phyloP scores from a whole-genome alignment of 208 protist genomes.

The Crithidia mellificae region DNA sequence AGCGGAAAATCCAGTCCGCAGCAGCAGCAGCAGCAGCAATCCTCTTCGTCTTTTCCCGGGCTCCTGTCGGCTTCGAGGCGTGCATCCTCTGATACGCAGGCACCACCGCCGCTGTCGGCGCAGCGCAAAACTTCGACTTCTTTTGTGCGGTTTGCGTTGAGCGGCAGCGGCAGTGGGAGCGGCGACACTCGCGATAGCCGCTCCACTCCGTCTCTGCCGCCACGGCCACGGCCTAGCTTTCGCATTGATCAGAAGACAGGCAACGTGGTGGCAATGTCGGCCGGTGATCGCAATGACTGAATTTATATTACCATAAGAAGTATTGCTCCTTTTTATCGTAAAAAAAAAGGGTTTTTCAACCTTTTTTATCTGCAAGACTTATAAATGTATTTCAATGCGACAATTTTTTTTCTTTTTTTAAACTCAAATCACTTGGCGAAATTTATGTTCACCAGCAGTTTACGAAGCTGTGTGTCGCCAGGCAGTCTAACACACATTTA shows the following conservation, averaged over 20 bases:
- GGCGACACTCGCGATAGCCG: constrained; percentile 2
- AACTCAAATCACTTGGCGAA: too few species aligned
- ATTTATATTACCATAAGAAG: too few species aligned
- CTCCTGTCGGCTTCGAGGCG: neutral
- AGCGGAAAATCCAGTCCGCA: neutral
- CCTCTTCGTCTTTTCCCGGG: neutral
- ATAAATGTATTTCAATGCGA: too few species aligned
- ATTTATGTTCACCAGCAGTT: too few species aligned
- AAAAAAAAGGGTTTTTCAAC: too few species aligned
- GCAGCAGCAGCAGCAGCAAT: neutral
- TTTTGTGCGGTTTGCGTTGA: constrained; percentile 3
- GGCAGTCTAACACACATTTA: too few species aligned
- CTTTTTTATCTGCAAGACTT: too few species aligned
- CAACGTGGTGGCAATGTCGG: constrained; percentile 4
- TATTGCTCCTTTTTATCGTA: too few species aligned
- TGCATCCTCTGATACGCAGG: neutral
- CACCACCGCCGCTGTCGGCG: neutral
- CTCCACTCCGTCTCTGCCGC: constrained; percentile 6
- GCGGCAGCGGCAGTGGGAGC: constrained; percentile 10
- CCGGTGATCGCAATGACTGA: too few species aligned
- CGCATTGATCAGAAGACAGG: constrained; percentile 18
- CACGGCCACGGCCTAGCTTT: constrained; percentile 11
- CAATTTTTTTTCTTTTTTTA: too few species aligned
- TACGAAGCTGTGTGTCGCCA: too few species aligned
- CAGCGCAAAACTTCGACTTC: neutral